Conservation (phyloP, 1,139 yeast genomes). For the Hanseniaspora gamundiae region DNA sequence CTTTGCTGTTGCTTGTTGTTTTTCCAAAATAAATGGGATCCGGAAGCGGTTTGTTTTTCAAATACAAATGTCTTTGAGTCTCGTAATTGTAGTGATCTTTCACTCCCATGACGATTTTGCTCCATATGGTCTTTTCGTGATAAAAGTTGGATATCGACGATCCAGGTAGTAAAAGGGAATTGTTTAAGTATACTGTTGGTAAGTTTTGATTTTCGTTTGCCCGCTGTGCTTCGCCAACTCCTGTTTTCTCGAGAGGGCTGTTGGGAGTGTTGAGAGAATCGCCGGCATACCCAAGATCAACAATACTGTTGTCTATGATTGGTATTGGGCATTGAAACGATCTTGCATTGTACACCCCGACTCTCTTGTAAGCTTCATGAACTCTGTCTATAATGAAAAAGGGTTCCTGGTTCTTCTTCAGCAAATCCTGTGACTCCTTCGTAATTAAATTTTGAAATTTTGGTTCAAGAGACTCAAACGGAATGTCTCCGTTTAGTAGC, state of each 20-base stretch:
- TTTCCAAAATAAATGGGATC: not conserved
- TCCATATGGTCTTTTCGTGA: conserved; percentile 19
- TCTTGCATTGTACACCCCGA: not conserved
- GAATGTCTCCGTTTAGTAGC: not conserved
- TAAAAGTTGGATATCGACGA: conserved; percentile 17
- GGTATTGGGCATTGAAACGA: not conserved
- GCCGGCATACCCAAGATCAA: not conserved
- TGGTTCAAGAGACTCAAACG: not conserved
- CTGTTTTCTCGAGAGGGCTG: not conserved
- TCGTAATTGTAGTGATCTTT: conserved; percentile 23
- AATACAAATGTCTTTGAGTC: conserved; percentile 21
- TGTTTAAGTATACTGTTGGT: conserved; percentile 8
- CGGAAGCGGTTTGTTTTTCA: conserved; percentile 10
- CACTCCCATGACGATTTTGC: conserved; percentile 19
- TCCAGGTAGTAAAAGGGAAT: conserved; percentile 22
- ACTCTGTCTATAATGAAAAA: not conserved
- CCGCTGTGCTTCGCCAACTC: too few species aligned
- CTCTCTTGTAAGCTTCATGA: not conserved
- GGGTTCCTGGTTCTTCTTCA: not conserved
- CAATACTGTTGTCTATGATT: not conserved
- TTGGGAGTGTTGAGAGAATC: not conserved
- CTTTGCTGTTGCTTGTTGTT: conserved; percentile 2
- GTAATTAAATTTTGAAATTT: not conserved
- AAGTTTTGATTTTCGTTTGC: too few species aligned
- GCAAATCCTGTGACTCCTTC: not conserved